phyloP scores from a whole-genome alignment of 352 stramenopile genomes.

The Pythium grandisporangium region DNA sequence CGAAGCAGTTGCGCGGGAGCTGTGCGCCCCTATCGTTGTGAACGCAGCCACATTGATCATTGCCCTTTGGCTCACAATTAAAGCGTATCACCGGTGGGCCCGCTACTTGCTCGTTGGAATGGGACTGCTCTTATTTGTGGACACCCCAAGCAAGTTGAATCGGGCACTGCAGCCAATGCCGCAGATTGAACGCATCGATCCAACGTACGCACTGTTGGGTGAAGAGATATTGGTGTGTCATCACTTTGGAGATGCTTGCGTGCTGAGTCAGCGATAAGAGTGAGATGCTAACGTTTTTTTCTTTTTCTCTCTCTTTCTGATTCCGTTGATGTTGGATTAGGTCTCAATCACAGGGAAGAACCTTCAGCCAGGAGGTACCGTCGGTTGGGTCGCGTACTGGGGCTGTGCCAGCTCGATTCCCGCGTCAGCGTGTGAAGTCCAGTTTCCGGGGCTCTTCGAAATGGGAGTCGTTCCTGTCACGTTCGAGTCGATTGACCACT shows the following conservation, averaged over 20 bases:
- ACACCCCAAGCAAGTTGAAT: constrained; percentile 36
- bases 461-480: constrained; percentile 55
- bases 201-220: constrained; percentile 53
- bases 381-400: constrained; percentile 79
- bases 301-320: too few relatives aligned
- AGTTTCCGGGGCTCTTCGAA: constrained; percentile 56
- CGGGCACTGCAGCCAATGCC: constrained; percentile 46
- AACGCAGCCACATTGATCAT: constrained; percentile 29
- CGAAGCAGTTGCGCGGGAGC: constrained; percentile 31
- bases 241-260: too few relatives aligned
- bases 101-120: constrained; percentile 37
- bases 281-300: too few relatives aligned
- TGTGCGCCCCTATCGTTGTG: constrained; percentile 46
- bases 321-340: too few relatives aligned
- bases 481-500: constrained; percentile 69
- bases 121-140: constrained; percentile 27
- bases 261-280: too few relatives aligned
- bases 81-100: constrained; percentile 47
- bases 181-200: constrained; percentile 48
- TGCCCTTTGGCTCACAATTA: constrained; percentile 31
- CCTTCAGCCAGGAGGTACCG: constrained; percentile 55
- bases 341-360: constrained; percentile 62
- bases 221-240: constrained; percentile 55
- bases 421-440: constrained; percentile 57
- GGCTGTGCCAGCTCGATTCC: constrained; percentile 53